These are phyloP conservation scores for Entamoeba moshkovskii DNA, from an alignment of 208 protist genomes.

Conservation along the genomic window DNA sequence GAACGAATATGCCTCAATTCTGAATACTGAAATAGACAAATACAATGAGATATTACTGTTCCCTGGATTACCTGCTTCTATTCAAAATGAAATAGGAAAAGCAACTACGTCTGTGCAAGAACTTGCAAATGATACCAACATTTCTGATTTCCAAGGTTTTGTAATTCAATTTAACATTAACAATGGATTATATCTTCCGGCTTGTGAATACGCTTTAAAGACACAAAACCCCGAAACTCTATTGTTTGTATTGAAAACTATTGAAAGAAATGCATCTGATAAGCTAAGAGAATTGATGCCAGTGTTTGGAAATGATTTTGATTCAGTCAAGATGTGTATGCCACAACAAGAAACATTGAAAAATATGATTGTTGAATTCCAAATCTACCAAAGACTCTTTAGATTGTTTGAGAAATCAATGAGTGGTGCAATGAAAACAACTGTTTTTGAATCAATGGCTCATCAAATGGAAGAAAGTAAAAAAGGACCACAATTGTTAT, in stretches of 20 bases:
- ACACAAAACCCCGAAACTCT: neutral
- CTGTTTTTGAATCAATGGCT: neutral
- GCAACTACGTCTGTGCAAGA: neutral
- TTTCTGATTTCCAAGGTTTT: neutral
- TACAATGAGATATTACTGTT: neutral
- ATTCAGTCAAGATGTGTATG: neutral
- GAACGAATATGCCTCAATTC: neutral
- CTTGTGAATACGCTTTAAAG: neutral
- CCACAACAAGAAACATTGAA: neutral
- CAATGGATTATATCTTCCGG: neutral
- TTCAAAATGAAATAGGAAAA: constrained; percentile 1
- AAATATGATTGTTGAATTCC: neutral
- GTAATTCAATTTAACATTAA: neutral
- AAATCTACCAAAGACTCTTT: neutral
- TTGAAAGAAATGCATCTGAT: neutral
- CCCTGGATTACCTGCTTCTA: neutral
- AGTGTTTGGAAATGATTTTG: neutral
- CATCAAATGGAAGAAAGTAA: neutral
- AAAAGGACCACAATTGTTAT: neutral
- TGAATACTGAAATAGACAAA: neutral
- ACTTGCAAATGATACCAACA: neutral
- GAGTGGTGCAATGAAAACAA: neutral
- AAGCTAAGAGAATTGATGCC: neutral
- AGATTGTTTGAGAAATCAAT: neutral
- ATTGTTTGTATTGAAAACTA: neutral